phyloP scores from a whole-genome alignment of 768 basidiomycete species.

The Agrocybe pediades region DNA sequence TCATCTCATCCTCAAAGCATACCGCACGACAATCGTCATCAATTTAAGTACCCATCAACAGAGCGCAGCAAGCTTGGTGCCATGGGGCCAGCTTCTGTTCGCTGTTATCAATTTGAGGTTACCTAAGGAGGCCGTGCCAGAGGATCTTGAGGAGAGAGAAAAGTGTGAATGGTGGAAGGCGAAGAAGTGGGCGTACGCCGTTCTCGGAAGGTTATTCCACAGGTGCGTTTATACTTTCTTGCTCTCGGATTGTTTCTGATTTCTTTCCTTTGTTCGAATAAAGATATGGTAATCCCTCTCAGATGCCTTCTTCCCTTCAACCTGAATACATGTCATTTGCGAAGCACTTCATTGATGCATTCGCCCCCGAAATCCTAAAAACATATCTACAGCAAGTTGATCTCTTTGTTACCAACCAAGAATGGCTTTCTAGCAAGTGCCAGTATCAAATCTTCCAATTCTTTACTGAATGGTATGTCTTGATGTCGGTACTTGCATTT shows the following conservation, averaged over 20 bases:
- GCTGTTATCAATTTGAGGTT: slow-evolving; percentile 73
- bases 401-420: slow-evolving; percentile 69
- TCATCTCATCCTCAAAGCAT: slow-evolving; percentile 85
- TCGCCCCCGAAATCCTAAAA: slow-evolving; percentile 87
- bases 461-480: slow-evolving; percentile 81
- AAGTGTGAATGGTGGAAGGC: slow-evolving; percentile 86
- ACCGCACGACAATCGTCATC: slow-evolving; percentile 80
- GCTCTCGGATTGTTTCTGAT: not conserved
- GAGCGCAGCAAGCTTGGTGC: slow-evolving; percentile 70
- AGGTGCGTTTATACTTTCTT: slow-evolving; percentile 36
- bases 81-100: slow-evolving; percentile 87
- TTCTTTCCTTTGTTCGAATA: too few relatives aligned
- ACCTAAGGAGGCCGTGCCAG: slow-evolving; percentile 65
- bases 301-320: slow-evolving; percentile 74
- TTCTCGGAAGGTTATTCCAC: slow-evolving; percentile 78
- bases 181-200: slow-evolving; percentile 93
- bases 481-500: not conserved
- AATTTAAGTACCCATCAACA: slow-evolving; percentile 77
- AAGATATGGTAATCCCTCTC: slow-evolving; percentile 86
- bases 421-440: slow-evolving; percentile 82
- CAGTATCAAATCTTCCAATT: slow-evolving; percentile 84
- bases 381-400: slow-evolving; percentile 75
- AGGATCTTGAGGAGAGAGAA: slow-evolving; percentile 76
- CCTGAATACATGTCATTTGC: slow-evolving; percentile 72
- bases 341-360: slow-evolving; percentile 71